Percentiles rank a stretch among this genome's conserved stretches.
phyloP scores from a whole-genome alignment of 164 flowering plant genomes.

The Annona squamosa region DNA sequence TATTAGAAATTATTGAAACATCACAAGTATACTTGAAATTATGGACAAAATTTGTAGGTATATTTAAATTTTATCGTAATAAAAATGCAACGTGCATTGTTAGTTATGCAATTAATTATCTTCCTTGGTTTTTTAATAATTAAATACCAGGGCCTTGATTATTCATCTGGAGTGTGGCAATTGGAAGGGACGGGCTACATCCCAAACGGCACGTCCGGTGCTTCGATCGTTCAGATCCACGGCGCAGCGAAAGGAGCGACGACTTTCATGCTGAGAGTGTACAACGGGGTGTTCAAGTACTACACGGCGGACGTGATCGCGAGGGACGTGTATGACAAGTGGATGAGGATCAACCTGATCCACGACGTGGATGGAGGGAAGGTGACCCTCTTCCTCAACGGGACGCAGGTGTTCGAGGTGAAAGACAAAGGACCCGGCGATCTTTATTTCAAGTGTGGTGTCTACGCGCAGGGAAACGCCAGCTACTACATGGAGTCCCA shows the following conservation, averaged over 20 bases:
- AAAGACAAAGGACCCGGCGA: conserved; percentile 16
- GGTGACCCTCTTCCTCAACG: conserved; percentile 25
- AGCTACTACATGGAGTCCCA: conserved; percentile 33
- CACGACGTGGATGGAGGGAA: conserved; percentile 23
- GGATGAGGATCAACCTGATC: conserved; percentile 30
- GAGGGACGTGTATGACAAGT: conserved; percentile 21
- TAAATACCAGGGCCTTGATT: conserved; percentile 23
- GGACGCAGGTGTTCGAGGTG: conserved; percentile 14
- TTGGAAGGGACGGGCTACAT: conserved; percentile 15
- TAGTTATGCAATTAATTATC: too few relatives aligned
- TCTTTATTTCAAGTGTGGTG: conserved; percentile 33
- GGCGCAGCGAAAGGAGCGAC: conserved; percentile 9
- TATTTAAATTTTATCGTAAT: background rate
- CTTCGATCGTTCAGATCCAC: conserved; percentile 11
- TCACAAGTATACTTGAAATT: too few relatives aligned
- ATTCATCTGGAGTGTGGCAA: conserved; percentile 25
- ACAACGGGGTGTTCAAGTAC: conserved; percentile 13
- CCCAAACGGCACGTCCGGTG: conserved; percentile 19
- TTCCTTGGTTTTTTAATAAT: background rate
- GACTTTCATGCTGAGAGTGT: conserved; percentile 12
- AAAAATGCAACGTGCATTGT: too few relatives aligned
- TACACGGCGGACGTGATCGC: conserved; percentile 6
- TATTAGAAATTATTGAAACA: background rate
- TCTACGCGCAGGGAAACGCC: conserved; percentile 21
- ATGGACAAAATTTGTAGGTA: too few relatives aligned